These are phyloP conservation scores for Pulveroboletus sp. DNA, from an alignment of 768 basidiomycete genomes.

Conservation along the genomic window DNA sequence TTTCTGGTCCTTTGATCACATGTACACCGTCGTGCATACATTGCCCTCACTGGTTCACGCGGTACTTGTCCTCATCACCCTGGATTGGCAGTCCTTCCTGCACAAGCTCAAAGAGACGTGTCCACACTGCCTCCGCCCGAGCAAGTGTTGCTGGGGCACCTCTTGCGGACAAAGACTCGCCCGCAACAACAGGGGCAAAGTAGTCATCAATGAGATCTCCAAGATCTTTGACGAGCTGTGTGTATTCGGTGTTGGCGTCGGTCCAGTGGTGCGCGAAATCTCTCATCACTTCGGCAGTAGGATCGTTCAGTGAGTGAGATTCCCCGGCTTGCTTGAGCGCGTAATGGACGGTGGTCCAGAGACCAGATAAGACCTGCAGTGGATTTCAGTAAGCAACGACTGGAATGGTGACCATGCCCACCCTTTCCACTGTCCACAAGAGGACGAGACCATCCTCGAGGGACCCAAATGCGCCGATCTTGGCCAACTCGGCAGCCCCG, in stretches of 20 bases:
- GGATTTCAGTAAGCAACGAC: not conserved
- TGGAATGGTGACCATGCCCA: conserved; percentile 14
- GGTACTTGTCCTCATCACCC: conserved; percentile 32
- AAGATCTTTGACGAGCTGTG: conserved; percentile 51
- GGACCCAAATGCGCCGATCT: conserved; percentile 41
- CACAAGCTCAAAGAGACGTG: conserved; percentile 58
- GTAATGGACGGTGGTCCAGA: conserved; percentile 54
- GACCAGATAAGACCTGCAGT: conserved; percentile 61
- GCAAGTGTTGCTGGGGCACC: conserved; percentile 10
- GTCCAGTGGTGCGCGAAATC: conserved; percentile 64
- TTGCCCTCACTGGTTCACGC: not conserved
- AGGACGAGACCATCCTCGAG: conserved; percentile 68
- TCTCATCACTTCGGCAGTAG: conserved; percentile 31
- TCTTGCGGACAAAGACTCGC: conserved; percentile 16
- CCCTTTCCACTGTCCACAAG: conserved; percentile 80
- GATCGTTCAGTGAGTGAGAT: conserved; percentile 3
- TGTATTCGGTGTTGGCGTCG: conserved; percentile 47
- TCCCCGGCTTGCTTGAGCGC: conserved; percentile 6
- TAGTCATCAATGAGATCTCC: conserved; percentile 44
- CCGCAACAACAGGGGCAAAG: conserved; percentile 35
- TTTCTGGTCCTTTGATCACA: too few relatives aligned
- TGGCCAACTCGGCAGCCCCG: conserved; percentile 70
- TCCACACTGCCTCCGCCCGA: conserved; percentile 52
- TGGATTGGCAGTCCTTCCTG: conserved; percentile 54
- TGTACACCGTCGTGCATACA: too few relatives aligned